Evolutionary conservation across 768 basidiomycete genomes (phyloP).

Genomic region (Auriscalpium orientale): DNA sequence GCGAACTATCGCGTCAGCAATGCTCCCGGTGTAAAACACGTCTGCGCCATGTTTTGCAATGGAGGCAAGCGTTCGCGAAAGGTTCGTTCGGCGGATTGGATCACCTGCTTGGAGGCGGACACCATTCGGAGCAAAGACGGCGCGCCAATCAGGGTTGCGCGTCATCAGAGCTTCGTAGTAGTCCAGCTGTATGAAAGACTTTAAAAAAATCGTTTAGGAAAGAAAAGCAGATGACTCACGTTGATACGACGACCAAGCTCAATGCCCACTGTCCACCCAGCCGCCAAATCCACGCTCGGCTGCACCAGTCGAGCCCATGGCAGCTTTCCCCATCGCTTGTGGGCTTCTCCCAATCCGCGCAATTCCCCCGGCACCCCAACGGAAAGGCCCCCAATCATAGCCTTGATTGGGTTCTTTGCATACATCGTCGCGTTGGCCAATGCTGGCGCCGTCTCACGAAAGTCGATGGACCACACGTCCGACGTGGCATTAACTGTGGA

Average conservation of each 20-base stretch:
- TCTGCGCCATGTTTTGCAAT: conserved; percentile 74
- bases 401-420: conserved; percentile 38
- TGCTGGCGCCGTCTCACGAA: conserved; percentile 80
- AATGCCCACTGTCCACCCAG: conserved; percentile 69
- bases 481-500: conserved; percentile 33
- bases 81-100: conserved; percentile 59
- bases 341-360: conserved; percentile 77
- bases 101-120: conserved; percentile 68
- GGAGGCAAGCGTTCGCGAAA: conserved; percentile 64
- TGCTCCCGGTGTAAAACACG: conserved; percentile 84
- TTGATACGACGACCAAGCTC: conserved; percentile 73
- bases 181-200: conserved; percentile 19
- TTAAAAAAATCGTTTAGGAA: background rate
- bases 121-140: conserved; percentile 79
- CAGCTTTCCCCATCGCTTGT: conserved; percentile 73
- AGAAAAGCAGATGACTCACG: conserved; percentile 29
- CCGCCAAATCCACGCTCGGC: conserved; percentile 68
- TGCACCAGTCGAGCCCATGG: conserved; percentile 73
- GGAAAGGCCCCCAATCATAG: conserved; percentile 71
- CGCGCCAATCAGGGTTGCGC: conserved; percentile 62
- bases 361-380: conserved; percentile 92
- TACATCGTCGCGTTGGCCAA: conserved; percentile 76
- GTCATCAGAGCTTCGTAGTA: conserved; percentile 51
- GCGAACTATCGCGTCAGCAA: conserved; percentile 71
- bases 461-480: conserved; percentile 72